These are phyloP conservation scores for Dendrocalamus latiflorus DNA, from an alignment of 202 grass and related monocot genomes.

Conservation along the genomic window DNA sequence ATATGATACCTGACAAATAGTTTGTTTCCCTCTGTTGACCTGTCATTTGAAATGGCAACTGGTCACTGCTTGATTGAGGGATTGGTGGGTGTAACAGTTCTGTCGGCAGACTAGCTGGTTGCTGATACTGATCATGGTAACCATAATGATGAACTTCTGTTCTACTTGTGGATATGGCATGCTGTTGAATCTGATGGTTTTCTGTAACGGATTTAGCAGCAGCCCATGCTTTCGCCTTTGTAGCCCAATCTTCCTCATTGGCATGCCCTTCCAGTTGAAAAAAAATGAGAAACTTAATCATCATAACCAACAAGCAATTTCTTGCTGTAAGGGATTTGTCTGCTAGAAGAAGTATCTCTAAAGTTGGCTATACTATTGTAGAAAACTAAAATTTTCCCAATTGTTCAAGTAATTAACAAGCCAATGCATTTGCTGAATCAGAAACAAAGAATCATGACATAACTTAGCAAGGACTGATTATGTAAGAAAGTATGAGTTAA, in stretches of 20 bases:
- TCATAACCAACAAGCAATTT: slow-evolving; percentile 18
- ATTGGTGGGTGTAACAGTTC: slow-evolving; percentile 38
- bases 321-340: not conserved
- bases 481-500: not conserved
- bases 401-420: not conserved
- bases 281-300: slow-evolving; percentile 25
- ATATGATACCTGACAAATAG: slow-evolving; percentile 48
- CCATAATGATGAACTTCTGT: slow-evolving; percentile 43
- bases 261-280: slow-evolving; percentile 35
- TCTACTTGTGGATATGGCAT: slow-evolving; percentile 41
- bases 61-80: slow-evolving; percentile 44
- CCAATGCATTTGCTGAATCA: not conserved
- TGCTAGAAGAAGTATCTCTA: slow-evolving; percentile 1
- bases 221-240: slow-evolving; percentile 81
- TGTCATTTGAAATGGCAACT: slow-evolving; percentile 44
- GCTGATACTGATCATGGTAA: slow-evolving; percentile 50
- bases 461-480: not conserved
- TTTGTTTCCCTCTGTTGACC: slow-evolving; percentile 54
- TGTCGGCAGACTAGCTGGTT: slow-evolving; percentile 33
- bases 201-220: slow-evolving; percentile 56
- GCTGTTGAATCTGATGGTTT: slow-evolving; percentile 49
- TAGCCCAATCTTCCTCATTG: slow-evolving; percentile 79
- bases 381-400: not conserved
- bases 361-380: slow-evolving; percentile 1
- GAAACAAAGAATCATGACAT: not conserved